phyloP scores from a whole-genome alignment of 768 basidiomycete genomes.

The Auricularia heimuer region DNA sequence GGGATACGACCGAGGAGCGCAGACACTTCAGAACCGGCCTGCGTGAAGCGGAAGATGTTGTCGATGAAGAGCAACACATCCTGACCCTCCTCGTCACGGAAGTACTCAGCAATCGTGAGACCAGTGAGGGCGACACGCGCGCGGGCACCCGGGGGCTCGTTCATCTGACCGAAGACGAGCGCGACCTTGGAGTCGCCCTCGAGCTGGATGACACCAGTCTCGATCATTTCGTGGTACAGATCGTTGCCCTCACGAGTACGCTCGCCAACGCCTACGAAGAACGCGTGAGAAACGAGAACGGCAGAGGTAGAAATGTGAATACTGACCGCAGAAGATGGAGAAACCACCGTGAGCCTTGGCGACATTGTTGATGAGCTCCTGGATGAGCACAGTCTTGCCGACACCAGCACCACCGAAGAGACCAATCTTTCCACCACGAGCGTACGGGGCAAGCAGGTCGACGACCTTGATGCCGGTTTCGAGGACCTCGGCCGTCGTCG shows the following conservation, averaged over 20 bases:
- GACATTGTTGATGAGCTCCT: slow-evolving; percentile 99
- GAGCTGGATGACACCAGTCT: slow-evolving; percentile 99
- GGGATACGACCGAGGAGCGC: slow-evolving; percentile 99
- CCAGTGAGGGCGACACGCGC: slow-evolving; percentile 99
- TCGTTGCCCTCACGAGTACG: slow-evolving; percentile 99
- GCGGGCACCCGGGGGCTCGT: slow-evolving; percentile 99
- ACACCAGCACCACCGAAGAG: slow-evolving; percentile 99
- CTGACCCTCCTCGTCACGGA: slow-evolving; percentile 99
- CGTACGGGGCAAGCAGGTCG: slow-evolving; percentile 97
- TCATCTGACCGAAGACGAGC: slow-evolving; percentile 99
- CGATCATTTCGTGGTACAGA: slow-evolving; percentile 99
- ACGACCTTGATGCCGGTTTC: slow-evolving; percentile 99
- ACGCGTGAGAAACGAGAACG: background rate
- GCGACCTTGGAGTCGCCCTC: slow-evolving; percentile 99
- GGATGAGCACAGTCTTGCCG: slow-evolving; percentile 99
- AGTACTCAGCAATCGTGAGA: slow-evolving; percentile 99
- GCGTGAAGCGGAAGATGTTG: slow-evolving; percentile 99
- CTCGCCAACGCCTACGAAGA: slow-evolving; percentile 84
- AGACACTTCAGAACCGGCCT: slow-evolving; percentile 99
- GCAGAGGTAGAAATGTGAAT: slow-evolving; percentile 7
- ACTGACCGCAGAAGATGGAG: slow-evolving; percentile 93
- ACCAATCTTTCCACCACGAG: slow-evolving; percentile 99
- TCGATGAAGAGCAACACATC: slow-evolving; percentile 99
- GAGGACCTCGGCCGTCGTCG: slow-evolving; percentile 95
- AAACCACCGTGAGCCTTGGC: slow-evolving; percentile 99